phyloP scores from a whole-genome alignment of 2,329 filamentous ascomycete genomes.

The Hymenoscyphus fructigenus region DNA sequence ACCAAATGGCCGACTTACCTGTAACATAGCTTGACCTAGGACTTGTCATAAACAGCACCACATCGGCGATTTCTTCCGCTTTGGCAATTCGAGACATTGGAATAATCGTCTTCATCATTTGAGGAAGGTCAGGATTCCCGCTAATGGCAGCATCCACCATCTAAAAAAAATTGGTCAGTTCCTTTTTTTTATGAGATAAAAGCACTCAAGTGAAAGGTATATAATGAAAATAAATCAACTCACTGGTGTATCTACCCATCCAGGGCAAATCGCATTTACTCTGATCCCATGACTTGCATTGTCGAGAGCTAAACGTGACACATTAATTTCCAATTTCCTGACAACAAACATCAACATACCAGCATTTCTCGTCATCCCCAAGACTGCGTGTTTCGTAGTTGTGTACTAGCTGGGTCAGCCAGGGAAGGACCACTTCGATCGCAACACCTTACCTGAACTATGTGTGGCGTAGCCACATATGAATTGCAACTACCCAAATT shows the following conservation, averaged over 20 bases:
- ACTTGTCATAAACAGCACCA: background rate
- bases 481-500: background rate
- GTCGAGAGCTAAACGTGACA: conserved; percentile 13
- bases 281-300: conserved; percentile 18
- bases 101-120: background rate
- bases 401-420: conserved; percentile 4
- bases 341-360: conserved; percentile 4
- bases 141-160: background rate
- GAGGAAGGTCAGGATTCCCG: background rate
- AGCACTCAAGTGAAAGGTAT: too few relatives aligned
- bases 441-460: background rate
- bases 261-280: conserved; percentile 19
- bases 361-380: conserved; percentile 17
- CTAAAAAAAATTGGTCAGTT: conserved; percentile 10
- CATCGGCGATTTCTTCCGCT: background rate
- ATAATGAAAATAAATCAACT: background rate
- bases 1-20: background rate
- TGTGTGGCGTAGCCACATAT: background rate
- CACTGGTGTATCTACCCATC: conserved; percentile 22
- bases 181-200: too few relatives aligned
- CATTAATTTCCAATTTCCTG: background rate
- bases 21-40: background rate
- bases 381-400: conserved; percentile 17
- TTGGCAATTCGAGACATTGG: background rate
- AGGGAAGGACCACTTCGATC: too few relatives aligned